A percentile compares a stretch with the other conserved stretches of the same genome.
phyloP scores from a whole-genome alignment of 768 basidiomycete species.

The Suillus decipiens region DNA sequence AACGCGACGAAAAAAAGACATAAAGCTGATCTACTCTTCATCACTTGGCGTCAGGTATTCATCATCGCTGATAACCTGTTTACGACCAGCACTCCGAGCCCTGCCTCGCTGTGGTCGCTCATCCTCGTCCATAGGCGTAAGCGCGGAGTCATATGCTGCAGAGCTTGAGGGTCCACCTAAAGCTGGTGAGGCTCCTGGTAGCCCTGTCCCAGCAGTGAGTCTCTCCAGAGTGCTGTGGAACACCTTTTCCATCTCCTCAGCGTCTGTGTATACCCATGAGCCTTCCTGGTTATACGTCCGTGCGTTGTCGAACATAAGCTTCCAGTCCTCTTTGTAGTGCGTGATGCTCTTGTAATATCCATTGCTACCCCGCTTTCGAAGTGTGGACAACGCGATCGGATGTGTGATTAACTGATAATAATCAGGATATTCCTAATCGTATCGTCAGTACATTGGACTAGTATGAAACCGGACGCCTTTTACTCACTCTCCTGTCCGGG shows the following conservation, averaged over 20 bases:
- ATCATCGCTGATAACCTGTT: slow-evolving; percentile 74
- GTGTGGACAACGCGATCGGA: slow-evolving; percentile 86
- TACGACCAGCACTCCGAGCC: slow-evolving; percentile 62
- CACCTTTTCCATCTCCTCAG: slow-evolving; percentile 91
- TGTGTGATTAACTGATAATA: slow-evolving; percentile 88
- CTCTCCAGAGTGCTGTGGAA: slow-evolving; percentile 74
- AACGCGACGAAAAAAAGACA: background rate
- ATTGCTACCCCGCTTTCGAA: slow-evolving; percentile 73
- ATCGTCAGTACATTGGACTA: slow-evolving; percentile 17
- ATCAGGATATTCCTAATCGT: slow-evolving; percentile 79
- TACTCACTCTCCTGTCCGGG: slow-evolving; percentile 71
- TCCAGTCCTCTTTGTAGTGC: slow-evolving; percentile 77
- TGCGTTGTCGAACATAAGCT: slow-evolving; percentile 93
- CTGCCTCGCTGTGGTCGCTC: slow-evolving; percentile 60
- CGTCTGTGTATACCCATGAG: slow-evolving; percentile 93
- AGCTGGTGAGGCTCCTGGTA: slow-evolving; percentile 67
- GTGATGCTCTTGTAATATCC: slow-evolving; percentile 74
- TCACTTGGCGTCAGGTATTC: slow-evolving; percentile 76
- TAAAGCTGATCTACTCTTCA: slow-evolving; percentile 50
- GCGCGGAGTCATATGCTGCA: slow-evolving; percentile 59
- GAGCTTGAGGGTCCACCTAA: slow-evolving; percentile 29
- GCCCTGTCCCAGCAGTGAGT: slow-evolving; percentile 62
- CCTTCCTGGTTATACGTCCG: slow-evolving; percentile 93
- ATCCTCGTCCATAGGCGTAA: slow-evolving; percentile 84
- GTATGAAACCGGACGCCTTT: slow-evolving; percentile 1